Evolutionary conservation across 495 filamentous ascomycete species (phyloP), one percentile per base, ranked within the genome.

Genomic region (Xylaria bambusicola): DNA sequence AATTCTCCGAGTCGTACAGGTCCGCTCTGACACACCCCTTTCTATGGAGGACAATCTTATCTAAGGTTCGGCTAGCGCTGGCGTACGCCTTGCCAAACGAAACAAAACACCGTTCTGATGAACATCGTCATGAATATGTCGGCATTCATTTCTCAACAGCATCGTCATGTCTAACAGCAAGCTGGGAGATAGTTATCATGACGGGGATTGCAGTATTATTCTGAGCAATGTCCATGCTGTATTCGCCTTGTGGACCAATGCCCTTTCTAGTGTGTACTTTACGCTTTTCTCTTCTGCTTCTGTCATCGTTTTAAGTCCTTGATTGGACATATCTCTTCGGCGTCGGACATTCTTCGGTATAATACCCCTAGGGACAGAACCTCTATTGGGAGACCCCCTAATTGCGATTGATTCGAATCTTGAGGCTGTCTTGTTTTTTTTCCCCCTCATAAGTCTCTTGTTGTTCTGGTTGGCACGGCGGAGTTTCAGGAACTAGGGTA

Each of bases 1-100:
- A 59, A 59, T 31, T 13, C 46, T 58, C 24, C 42, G 8, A 1
- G 20, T 35, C 7, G 13, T 18, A 6, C 20, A 69, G 67, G 45
- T 55, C 1, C 61, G 55, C 0, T 59, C 64, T 1, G 60, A 52
- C 27, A 64, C 62, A 2, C 62, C 67, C 26, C 63, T 65, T 41
- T 65, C 67, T 4, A 45, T 58, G 6, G 26, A 58, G 21, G 64
- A 63, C 18, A 63, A 65, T 33, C 52, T 62, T 33, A 63, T 65
- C 41, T 67, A 64, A 38, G 62, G 33, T 38, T 10, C n/a, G 23
- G 12, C 18, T 33, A 33, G 10, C 10, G 29, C 29, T 33, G 29
- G 29, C 29, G 29, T 33, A 5, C 10, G 29, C 29, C 29, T 33
- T 33, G 29, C 10, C 29, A 5, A 5, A 10, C 5, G 29, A 33